Evolutionary conservation across 371 early-diverging fungal genomes (phyloP), one percentile per base, ranked within the genome.

Genomic region (Syncephalastrum sp.): DNA sequence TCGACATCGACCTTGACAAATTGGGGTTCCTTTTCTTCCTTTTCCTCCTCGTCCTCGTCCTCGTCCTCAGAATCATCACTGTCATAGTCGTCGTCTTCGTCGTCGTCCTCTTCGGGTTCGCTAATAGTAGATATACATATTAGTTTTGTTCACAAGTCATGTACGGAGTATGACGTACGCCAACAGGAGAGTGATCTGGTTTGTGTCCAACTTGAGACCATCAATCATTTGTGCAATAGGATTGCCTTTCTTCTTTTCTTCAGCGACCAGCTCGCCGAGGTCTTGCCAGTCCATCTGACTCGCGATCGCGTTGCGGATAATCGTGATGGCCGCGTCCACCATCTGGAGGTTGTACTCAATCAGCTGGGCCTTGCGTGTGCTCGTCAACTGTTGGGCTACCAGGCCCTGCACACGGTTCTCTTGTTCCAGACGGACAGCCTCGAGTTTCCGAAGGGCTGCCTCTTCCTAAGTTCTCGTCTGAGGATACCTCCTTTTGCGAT

Each of bases 241-340:
- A 54, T 94, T 95, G 3, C 84, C 86, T 45, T 81, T 70, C 25
- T 75, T 81, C 70, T 85, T 83, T 65, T 97, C 96, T 43, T 93
- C 92, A 42, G 80, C 70, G 2, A 99, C 88, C 21, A 96, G 72
- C 59, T 91, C 91, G 47, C 87, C 85, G 3, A 99, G 71, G 65
- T 97, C 97, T 56, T 79, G 81, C 99, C 99, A 99, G 72, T 95
- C 97, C 90, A 97, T 94, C 7, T 94, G 95, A 27, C 88, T 83
- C 10, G 94, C 96, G 5, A 98, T 81, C 33, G 92, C 91, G 63
- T 86, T 86, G 13, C 94, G 85, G 54, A 97, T 85, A 42, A 95
- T 88, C 45, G 83, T 68, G 47, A 98, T 86, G 1, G 93, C 87
- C 44, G 88, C 88, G 58, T 97, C 98, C 1, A 96, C 93, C 62